Evolutionary conservation across 495 filamentous ascomycete genomes (phyloP), one percentile per base, ranked within the genome.

Genomic region (Aspergillus steynii): DNA sequence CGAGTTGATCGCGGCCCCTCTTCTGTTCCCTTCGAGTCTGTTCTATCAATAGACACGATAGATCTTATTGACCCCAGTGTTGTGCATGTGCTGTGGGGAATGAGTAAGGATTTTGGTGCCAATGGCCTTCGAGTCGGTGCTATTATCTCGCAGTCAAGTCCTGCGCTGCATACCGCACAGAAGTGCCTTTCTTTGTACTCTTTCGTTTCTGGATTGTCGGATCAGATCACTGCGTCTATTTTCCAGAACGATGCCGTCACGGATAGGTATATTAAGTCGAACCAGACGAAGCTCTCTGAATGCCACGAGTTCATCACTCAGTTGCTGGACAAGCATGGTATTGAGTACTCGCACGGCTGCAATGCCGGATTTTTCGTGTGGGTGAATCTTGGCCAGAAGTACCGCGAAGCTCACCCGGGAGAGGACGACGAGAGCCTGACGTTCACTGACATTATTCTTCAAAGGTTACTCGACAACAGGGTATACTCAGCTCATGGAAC

Each of bases 291-390:
- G 51, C 67, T 87, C 10, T 62, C 71, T 0, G 63, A 74, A 5
- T 55, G 64, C 4, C 77, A 83, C 55, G 61, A 61, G 15, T 60
- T 76, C n/a, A 70, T 74, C 0, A 69, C 70, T 15, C 47, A 66
- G 2, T 73, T 76, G 9, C 65, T 85, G 29, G 65, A 71, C 20
- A 52, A 72, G 6, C 65, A 72, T 12, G 71, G 71, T 1, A 80
- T 85, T 45, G 61, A 69, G 29, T 83, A 82, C 62, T 49, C 70
- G 10, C 50, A 57, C 7, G 58, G 74, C 50, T 56, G 74, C 59
- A 61, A 85, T 70, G 84, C 83, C 5, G 85, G 75, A 0, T 80
- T 88, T 55, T 88, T 88, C 65, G 63, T 88, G 7, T 88, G 86
- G 86, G 65, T 83, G 2, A 77, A 88, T 71, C 67, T 88, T 32